Evolutionary conservation across 345 rosid species (phyloP).

Genomic region (Rhodomyrtus tomentosa): DNA sequence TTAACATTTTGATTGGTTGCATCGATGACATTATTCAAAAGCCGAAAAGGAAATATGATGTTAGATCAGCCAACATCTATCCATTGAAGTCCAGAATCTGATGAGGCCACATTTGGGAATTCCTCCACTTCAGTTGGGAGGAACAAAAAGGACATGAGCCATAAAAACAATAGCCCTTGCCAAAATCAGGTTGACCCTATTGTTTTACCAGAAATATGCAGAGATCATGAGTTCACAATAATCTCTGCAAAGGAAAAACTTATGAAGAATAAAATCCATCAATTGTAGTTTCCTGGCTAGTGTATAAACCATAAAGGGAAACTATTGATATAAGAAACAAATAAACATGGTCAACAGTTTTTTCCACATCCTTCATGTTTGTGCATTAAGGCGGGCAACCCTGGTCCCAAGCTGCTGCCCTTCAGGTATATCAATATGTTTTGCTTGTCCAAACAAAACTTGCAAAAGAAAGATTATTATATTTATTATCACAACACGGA

Average conservation of each 20-base stretch:
- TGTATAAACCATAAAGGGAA: not conserved
- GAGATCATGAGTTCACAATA: not conserved
- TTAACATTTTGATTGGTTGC: not conserved
- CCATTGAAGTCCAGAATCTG: not conserved
- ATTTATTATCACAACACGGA: not conserved
- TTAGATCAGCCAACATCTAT: not conserved
- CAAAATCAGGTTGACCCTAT: not conserved
- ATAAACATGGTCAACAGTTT: not conserved
- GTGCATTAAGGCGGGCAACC: not conserved
- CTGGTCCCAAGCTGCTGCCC: not conserved
- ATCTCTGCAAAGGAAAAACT: not conserved
- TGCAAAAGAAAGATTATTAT: not conserved
- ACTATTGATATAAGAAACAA: not conserved
- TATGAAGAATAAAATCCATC: not conserved
- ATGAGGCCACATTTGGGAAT: not conserved
- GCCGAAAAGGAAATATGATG: not conserved
- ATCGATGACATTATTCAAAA: not conserved
- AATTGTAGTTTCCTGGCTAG: not conserved
- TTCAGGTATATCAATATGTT: not conserved
- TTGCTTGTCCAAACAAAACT: not conserved
- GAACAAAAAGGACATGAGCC: not conserved
- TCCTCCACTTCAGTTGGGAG: not conserved
- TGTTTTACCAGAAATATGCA: not conserved
- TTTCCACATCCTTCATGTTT: not conserved
- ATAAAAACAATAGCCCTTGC: not conserved